phyloP scores from a whole-genome alignment of 768 basidiomycete species.

The Hydnum rufescens region DNA sequence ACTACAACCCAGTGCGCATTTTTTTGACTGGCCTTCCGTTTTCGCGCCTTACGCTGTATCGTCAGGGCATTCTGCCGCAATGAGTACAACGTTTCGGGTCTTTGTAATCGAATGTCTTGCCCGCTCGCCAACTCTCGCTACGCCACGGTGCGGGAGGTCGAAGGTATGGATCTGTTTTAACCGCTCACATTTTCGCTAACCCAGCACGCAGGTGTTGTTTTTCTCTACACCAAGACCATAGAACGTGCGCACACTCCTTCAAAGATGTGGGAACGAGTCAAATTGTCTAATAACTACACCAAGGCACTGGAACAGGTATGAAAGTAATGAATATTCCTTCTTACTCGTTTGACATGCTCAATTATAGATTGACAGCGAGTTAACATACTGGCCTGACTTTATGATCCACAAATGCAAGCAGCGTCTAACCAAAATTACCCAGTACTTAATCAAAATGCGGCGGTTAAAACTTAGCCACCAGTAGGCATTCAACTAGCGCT shows the following conservation, averaged over 20 bases:
- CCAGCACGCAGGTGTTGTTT: constrained; percentile 42
- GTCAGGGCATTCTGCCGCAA: constrained; percentile 61
- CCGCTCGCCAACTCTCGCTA: constrained; percentile 96
- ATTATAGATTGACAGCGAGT: constrained; percentile 73
- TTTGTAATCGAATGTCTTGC: constrained; percentile 89
- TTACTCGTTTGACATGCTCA: neutral
- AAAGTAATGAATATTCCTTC: constrained; percentile 2
- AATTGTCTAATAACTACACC: constrained; percentile 81
- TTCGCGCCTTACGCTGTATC: neutral
- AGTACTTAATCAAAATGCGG: constrained; percentile 97
- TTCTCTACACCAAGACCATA: constrained; percentile 93
- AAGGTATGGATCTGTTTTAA: constrained; percentile 37
- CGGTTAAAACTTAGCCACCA: constrained; percentile 69
- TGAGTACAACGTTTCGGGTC: constrained; percentile 93
- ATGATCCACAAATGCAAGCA: constrained; percentile 98
- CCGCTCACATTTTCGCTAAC: neutral
- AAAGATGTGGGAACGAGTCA: constrained; percentile 94
- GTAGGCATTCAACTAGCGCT: constrained; percentile 26
- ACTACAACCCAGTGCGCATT: constrained; percentile 67
- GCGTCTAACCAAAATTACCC: constrained; percentile 94
- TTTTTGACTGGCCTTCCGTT: neutral
- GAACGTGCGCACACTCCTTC: constrained; percentile 93
- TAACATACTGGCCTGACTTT: constrained; percentile 98
- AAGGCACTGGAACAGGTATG: constrained; percentile 86
- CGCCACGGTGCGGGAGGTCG: constrained; percentile 92